phyloP scores from a whole-genome alignment of 495 filamentous ascomycete genomes.

The Amorphotheca resinae region DNA sequence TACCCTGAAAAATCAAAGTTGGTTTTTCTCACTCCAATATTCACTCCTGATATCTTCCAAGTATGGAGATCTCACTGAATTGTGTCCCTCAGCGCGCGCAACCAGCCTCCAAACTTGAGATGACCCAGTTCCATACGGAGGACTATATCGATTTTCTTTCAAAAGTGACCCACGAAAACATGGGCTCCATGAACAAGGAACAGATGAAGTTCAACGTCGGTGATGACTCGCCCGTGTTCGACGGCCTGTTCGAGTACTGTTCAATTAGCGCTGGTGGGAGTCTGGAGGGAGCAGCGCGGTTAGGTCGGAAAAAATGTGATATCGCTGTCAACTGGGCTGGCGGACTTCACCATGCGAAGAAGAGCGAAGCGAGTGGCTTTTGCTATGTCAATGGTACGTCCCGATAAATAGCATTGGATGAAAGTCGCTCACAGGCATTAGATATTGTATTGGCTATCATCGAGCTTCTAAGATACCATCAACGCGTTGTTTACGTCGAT shows the following conservation, averaged over 20 bases:
- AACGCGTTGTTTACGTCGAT: slow-evolving; percentile 88
- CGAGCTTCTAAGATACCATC: slow-evolving; percentile 81
- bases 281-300: slow-evolving; percentile 87
- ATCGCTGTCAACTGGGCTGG: slow-evolving; percentile 96
- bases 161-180: slow-evolving; percentile 94
- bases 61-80: too few relatives aligned
- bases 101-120: slow-evolving; percentile 83
- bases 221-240: slow-evolving; percentile 92
- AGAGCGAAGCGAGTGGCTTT: slow-evolving; percentile 83
- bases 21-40: too few relatives aligned
- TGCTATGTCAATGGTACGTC: slow-evolving; percentile 87
- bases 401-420: too few relatives aligned
- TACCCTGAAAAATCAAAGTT: too few relatives aligned
- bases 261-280: slow-evolving; percentile 90
- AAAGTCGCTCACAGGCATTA: too few relatives aligned
- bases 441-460: slow-evolving; percentile 93
- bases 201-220: slow-evolving; percentile 93
- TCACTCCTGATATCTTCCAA: too few relatives aligned
- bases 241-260: slow-evolving; percentile 93
- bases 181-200: slow-evolving; percentile 79
- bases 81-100: slow-evolving; percentile 98
- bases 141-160: slow-evolving; percentile 95
- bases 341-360: slow-evolving; percentile 95
- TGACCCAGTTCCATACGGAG: slow-evolving; percentile 98
- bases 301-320: slow-evolving; percentile 86